These are phyloP conservation scores for Mycotypha africana DNA, from an alignment of 371 early-diverging fungal genomes.

Conservation along the genomic window DNA sequence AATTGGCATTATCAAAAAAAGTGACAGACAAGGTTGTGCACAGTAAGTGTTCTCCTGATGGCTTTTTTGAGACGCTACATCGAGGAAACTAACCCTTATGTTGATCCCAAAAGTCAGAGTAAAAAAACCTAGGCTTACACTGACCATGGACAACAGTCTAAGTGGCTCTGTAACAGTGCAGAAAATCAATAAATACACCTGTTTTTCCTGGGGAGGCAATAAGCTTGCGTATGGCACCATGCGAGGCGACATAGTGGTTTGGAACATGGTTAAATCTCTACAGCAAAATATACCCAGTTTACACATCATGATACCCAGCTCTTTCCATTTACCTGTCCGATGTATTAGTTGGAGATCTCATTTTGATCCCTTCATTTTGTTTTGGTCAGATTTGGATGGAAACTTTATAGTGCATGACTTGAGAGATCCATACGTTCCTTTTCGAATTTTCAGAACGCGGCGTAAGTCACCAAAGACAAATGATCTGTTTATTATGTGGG, in stretches of 20 bases:
- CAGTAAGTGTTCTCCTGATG: not conserved
- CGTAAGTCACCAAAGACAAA: too few species aligned
- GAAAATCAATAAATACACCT: conserved; percentile 9
- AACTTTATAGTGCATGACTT: conserved; percentile 6
- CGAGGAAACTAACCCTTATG: too few species aligned
- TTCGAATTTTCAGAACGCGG: conserved; percentile 2
- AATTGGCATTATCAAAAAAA: not conserved
- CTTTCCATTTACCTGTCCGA: not conserved
- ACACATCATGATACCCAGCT: conserved; percentile 1
- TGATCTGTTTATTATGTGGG: not conserved
- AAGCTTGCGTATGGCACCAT: conserved; percentile 23
- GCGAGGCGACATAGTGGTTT: conserved; percentile 22
- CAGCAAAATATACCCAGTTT: not conserved
- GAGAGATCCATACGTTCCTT: conserved; percentile 7
- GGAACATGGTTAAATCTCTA: conserved; percentile 20
- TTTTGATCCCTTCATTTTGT: not conserved
- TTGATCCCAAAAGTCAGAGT: conserved; percentile 14
- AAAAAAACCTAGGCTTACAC: conserved; percentile 7
- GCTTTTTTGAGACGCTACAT: too few species aligned
- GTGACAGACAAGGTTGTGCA: not conserved
- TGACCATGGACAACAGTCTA: too few species aligned
- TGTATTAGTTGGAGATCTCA: conserved; percentile 7
- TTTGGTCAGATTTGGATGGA: conserved; percentile 5
- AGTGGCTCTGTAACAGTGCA: too few species aligned
- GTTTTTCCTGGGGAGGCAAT: conserved; percentile 22